These are phyloP conservation scores for Tolypocladium endophyticum DNA, from an alignment of 2,329 filamentous ascomycete genomes.

Conservation along the genomic window DNA sequence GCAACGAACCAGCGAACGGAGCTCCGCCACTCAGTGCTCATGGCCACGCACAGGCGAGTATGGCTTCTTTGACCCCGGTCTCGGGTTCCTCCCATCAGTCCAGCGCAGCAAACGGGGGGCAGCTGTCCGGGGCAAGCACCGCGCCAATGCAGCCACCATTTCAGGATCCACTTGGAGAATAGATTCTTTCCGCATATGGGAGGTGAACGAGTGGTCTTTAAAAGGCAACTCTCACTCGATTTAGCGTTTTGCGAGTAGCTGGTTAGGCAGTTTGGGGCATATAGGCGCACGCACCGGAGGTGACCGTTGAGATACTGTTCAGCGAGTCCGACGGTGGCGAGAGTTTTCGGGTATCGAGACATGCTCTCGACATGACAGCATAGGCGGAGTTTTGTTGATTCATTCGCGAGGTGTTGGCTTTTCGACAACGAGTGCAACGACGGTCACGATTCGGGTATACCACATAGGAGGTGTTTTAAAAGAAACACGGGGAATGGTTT, in stretches of 20 bases:
- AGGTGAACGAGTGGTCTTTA: background rate
- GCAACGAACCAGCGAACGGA: slow-evolving; percentile 12
- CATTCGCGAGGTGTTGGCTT: background rate
- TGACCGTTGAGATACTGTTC: background rate
- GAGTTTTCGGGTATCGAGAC: background rate
- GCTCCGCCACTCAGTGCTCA: slow-evolving; percentile 8
- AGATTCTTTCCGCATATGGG: background rate
- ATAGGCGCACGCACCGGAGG: background rate
- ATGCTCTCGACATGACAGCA: background rate
- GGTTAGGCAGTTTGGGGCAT: background rate
- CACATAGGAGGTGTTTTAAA: background rate
- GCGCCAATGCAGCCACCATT: slow-evolving; percentile 21
- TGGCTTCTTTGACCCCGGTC: slow-evolving; percentile 15
- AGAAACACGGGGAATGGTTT: background rate
- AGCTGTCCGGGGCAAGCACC: slow-evolving; percentile 22
- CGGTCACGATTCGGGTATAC: slow-evolving; percentile 5
- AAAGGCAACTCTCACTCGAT: background rate
- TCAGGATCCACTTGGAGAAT: slow-evolving; percentile 1
- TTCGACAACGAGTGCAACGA: background rate
- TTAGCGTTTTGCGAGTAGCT: background rate
- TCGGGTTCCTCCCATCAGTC: slow-evolving; percentile 9
- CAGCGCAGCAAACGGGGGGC: slow-evolving; percentile 13
- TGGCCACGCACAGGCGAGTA: slow-evolving; percentile 17
- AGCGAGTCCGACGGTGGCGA: background rate
- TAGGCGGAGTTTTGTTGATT: slow-evolving; percentile 5